A percentile compares a stretch with the other conserved stretches of the same genome.
These are phyloP conservation scores for Gossypium aridum DNA, from an alignment of 441 rosid genomes.

Conservation along the genomic window DNA sequence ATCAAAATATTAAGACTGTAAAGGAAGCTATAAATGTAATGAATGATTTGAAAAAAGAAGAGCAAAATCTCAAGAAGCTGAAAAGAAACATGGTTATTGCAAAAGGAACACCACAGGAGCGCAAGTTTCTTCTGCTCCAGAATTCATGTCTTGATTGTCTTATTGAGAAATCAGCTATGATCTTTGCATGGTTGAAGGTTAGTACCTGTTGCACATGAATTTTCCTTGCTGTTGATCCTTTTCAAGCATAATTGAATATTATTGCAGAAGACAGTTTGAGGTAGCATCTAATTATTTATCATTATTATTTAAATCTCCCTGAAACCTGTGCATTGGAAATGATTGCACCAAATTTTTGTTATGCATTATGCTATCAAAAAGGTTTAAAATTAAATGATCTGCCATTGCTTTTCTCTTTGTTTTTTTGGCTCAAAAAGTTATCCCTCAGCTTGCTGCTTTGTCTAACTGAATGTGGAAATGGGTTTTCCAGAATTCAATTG, in stretches of 20 bases:
- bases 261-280: background rate
- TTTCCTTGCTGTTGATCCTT: background rate
- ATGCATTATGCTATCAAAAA: background rate
- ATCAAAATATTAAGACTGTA: constrained; percentile 58
- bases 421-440: background rate
- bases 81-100: constrained; percentile 45
- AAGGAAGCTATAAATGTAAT: constrained; percentile 62
- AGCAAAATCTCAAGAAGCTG: constrained; percentile 77
- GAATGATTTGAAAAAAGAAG: constrained; percentile 69
- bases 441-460: background rate
- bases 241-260: background rate
- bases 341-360: background rate
- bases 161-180: constrained; percentile 72
- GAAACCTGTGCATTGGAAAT: background rate
- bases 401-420: background rate
- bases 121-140: constrained; percentile 59
- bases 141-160: constrained; percentile 66
- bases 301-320: background rate
- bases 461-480: background rate
- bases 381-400: background rate
- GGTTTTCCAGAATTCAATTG: background rate
- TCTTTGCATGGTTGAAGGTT: constrained; percentile 82
- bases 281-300: background rate
- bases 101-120: constrained; percentile 51
- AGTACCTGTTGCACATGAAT: constrained; percentile 10